Base-by-base conservation (phyloP, 805 yeast species). In the Candida ovalis region DNA sequence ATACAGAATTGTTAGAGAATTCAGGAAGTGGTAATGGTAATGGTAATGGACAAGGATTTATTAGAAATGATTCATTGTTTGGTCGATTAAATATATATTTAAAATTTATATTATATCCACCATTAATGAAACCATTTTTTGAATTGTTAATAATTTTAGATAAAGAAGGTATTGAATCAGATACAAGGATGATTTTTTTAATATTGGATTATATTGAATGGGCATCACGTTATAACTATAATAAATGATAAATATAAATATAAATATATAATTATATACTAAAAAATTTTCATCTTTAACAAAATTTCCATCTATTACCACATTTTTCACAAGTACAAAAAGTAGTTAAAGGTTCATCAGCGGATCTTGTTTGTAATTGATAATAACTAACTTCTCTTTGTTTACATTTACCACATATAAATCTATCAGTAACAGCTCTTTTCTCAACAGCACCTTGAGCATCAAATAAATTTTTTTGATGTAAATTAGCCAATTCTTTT, bases 331-430 rank as follows among this genome's bases (percentile, higher is more conserved):
- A 94, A 3, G 97, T 91, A 74, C 99, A 94, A 66, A 94, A 94
- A 1, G 99, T 94, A 7, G 99, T 94, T 61, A 94, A 78, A 50
- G 99, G 99, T 70, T 94, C 99, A 80, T 94, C 99, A 18, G 99
- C 99, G 49, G 96, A 88, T 70, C 99, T 78, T 30, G 99, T 94
- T 75, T 94, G 99, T 85, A 94, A 79, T 72, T 94, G 99, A 69
- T 91, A 92, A 68, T 94, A 94, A 58, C 96, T 86, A 38, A 94
- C 99, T 74, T 89, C 90, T 77, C 91, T 90, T 67, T 90, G 92
- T 70, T 92, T 94, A 79, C 99, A 94, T 68, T 92, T 94, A 44
- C 98, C 97, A 71, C 99, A 94, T 1, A 96, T 86, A 68, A 94
- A 94, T 67, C 98, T 77, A 67, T 92, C 98, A 7, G 99, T 94